Evolutionary conservation across 2,329 filamentous ascomycete genomes (phyloP).

Genomic region (Sporothrix pseudoabietina): DNA sequence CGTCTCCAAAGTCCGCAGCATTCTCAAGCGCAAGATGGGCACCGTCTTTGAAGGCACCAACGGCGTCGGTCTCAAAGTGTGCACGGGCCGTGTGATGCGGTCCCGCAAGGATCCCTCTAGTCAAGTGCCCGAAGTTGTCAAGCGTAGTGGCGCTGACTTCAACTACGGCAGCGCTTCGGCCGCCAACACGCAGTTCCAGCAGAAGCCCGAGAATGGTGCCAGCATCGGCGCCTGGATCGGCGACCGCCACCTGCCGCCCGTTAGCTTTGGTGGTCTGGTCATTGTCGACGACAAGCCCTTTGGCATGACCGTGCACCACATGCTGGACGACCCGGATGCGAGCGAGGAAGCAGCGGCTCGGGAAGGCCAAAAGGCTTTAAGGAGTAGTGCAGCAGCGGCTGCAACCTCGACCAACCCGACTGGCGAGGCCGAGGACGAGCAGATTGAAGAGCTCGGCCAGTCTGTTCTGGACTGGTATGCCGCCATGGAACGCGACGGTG

Average conservation of each 20-base stretch:
- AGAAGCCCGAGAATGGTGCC: conserved; percentile 78
- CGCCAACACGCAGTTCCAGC: conserved; percentile 76
- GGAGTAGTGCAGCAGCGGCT: conserved; percentile 37
- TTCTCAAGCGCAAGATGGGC: conserved; percentile 69
- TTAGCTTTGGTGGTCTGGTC: conserved; percentile 86
- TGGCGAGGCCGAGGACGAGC: conserved; percentile 37
- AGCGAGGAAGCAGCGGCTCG: conserved; percentile 33
- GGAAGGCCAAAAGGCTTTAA: conserved; percentile 33
- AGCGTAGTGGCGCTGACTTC: conserved; percentile 37
- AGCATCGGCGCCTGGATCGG: conserved; percentile 91
- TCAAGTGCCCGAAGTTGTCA: not conserved
- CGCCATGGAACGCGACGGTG: conserved; percentile 43
- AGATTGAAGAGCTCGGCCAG: conserved; percentile 40
- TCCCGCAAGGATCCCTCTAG: conserved; percentile 28
- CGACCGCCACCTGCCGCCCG: conserved; percentile 82
- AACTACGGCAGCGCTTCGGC: conserved; percentile 43
- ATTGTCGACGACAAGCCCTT: conserved; percentile 81
- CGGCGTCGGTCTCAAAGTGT: conserved; percentile 39
- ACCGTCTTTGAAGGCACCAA: conserved; percentile 65
- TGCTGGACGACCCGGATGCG: conserved; percentile 73
- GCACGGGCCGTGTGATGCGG: conserved; percentile 37
- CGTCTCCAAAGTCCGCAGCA: conserved; percentile 69
- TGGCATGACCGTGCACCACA: conserved; percentile 96
- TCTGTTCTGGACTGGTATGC: conserved; percentile 49
- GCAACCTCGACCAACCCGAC: conserved; percentile 34